Conservation (phyloP, 2,329 filamentous ascomycete species). For the Xylogone sp. region DNA sequence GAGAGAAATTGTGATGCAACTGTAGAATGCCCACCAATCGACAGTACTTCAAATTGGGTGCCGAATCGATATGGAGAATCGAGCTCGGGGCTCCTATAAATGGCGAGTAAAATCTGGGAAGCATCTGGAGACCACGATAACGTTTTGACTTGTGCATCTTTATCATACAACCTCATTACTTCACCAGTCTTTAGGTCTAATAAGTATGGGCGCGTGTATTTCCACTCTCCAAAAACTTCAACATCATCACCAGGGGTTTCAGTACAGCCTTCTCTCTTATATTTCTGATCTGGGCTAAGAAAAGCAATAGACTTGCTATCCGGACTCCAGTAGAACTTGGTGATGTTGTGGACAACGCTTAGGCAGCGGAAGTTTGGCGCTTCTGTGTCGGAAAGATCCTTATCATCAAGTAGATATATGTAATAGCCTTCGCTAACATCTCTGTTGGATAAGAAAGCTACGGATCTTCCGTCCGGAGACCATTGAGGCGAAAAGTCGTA, state of each 20-base stretch:
- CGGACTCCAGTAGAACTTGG: conserved; percentile 26
- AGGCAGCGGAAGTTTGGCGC: conserved; percentile 24
- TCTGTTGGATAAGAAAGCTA: conserved; percentile 32
- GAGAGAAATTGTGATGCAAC: too few species aligned
- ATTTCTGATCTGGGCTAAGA: conserved; percentile 29
- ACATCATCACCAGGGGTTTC: conserved; percentile 30
- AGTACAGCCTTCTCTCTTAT: conserved; percentile 24
- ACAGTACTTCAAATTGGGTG: too few species aligned
- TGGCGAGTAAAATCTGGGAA: too few species aligned
- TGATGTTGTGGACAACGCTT: conserved; percentile 23
- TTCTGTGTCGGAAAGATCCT: conserved; percentile 11
- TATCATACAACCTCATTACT: conserved; percentile 13
- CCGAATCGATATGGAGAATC: too few species aligned
- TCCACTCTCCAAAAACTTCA: conserved; percentile 34
- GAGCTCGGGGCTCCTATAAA: too few species aligned
- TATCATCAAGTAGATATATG: conserved; percentile 26
- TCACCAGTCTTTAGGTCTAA: conserved; percentile 27
- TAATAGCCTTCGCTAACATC: conserved; percentile 24
- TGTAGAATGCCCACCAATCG: too few species aligned
- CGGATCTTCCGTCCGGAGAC: conserved; percentile 22
- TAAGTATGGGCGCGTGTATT: conserved; percentile 26
- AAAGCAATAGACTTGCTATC: conserved; percentile 32
- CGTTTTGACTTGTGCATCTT: conserved; percentile 18
- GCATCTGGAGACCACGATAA: too few species aligned
- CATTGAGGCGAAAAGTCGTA: conserved; percentile 11